Conservation (phyloP, 257 asterid genomes). For the Solanum sitiens region DNA sequence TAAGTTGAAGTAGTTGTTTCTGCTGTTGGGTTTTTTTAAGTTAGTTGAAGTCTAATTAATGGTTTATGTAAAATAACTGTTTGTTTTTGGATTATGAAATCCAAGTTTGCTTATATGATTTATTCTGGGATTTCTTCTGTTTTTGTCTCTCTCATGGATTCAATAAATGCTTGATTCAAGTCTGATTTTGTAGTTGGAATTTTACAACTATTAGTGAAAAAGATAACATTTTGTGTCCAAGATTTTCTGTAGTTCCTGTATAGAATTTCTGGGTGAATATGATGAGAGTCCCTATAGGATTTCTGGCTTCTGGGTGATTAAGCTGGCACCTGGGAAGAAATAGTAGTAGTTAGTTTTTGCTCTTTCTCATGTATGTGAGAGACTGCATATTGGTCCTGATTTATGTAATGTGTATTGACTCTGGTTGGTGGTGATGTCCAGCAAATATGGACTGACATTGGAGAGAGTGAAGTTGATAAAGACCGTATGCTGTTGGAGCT, state of each 20-base stretch:
- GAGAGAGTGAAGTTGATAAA: constrained; percentile 76
- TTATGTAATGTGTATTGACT: background rate
- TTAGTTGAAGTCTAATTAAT: background rate
- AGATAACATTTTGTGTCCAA: background rate
- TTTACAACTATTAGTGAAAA: background rate
- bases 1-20: background rate
- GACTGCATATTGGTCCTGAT: background rate
- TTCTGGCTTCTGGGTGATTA: background rate
- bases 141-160: background rate
- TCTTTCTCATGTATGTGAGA: background rate
- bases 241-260: background rate
- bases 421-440: constrained; percentile 16
- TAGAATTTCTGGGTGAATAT: background rate
- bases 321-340: background rate
- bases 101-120: background rate
- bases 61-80: background rate
- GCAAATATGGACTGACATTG: constrained; percentile 92
- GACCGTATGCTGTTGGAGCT: constrained; percentile 74
- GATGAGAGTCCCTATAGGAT: background rate
- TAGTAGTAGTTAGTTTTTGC: background rate
- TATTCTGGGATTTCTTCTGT: background rate
- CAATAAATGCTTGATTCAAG: background rate
- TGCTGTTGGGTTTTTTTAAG: background rate
- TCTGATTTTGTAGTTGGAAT: background rate
- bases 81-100: background rate